These are phyloP conservation scores for Chenopodium suecicum DNA, from an alignment of 148 eudicot species.

Conservation along the genomic window DNA sequence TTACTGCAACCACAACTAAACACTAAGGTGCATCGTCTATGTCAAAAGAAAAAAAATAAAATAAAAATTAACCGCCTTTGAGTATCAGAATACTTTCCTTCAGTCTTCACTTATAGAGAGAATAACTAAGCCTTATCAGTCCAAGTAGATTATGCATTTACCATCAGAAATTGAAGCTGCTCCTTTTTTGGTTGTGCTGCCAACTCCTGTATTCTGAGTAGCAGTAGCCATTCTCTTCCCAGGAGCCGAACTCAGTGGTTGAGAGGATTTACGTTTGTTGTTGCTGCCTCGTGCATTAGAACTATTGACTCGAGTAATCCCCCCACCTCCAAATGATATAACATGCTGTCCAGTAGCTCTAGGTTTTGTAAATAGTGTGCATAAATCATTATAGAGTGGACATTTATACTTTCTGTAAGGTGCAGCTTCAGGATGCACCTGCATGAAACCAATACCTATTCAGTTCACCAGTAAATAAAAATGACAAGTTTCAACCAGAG, in stretches of 20 bases:
- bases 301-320: background rate
- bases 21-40: background rate
- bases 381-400: background rate
- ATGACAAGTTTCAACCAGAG: too few relatives aligned
- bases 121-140: background rate
- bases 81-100: background rate
- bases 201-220: background rate
- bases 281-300: too few relatives aligned
- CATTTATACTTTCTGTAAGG: background rate
- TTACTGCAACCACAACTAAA: background rate
- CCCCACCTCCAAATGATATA: background rate
- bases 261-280: too few relatives aligned
- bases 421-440: background rate
- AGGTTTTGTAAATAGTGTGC: background rate
- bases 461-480: background rate
- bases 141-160: background rate
- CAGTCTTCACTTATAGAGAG: background rate
- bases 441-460: background rate
- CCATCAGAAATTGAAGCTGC: background rate
- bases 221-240: background rate
- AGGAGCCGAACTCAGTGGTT: too few relatives aligned
- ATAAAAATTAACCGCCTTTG: background rate
- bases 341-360: background rate
- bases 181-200: background rate
- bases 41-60: too few relatives aligned